A percentile compares a stretch with the other conserved stretches of the same genome.
Evolutionary conservation across 176 grass and related monocot species (phyloP).

Genomic region (Lolium perenne): DNA sequence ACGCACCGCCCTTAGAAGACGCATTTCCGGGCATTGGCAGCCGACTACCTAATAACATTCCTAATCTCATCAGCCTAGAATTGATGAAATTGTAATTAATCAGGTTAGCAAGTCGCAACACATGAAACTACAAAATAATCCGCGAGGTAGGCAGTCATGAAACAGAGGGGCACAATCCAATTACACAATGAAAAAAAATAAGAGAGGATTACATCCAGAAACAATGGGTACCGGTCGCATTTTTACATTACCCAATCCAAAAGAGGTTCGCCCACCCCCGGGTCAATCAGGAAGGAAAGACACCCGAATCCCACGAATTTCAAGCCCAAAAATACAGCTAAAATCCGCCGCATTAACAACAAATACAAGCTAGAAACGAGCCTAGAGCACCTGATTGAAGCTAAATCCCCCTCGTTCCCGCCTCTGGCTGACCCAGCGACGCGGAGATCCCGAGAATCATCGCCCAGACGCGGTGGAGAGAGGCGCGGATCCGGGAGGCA

Average conservation of each 20-base stretch:
- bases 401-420: neutral
- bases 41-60: neutral
- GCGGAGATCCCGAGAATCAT: neutral
- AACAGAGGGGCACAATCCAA: neutral
- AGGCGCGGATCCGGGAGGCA: conserved; percentile 38
- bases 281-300: neutral
- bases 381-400: neutral
- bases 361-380: neutral
- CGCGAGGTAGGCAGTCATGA: neutral
- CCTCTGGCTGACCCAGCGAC: neutral
- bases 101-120: neutral
- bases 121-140: neutral
- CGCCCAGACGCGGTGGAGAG: neutral
- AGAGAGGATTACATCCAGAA: neutral
- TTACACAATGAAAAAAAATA: neutral
- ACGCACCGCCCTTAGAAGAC: neutral
- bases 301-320: conserved; percentile 29
- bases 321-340: conserved; percentile 13
- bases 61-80: neutral
- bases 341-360: neutral
- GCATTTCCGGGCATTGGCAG: neutral
- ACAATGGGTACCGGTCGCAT: neutral
- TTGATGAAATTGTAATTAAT: too few species aligned
- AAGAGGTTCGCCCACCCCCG: neutral
- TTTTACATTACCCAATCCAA: neutral